Evolutionary conservation across 2,329 filamentous ascomycete species (phyloP), one percentile per base, ranked within the genome.

Genomic region (Ceratocystis lukuohia): DNA sequence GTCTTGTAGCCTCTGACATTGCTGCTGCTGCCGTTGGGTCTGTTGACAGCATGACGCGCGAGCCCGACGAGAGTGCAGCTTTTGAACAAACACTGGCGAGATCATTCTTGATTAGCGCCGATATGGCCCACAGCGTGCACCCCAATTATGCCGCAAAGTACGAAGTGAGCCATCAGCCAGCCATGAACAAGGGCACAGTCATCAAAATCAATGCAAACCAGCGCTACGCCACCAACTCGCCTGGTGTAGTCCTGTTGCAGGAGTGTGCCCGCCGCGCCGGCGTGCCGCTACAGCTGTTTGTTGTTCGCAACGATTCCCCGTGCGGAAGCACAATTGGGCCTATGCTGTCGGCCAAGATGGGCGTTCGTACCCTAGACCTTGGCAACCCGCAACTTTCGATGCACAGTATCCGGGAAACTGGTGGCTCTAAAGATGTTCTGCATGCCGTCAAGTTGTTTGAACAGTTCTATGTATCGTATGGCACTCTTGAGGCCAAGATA

Each of bases 191-290:
- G 75, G 94, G 94, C 64, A 90, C 90, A 3, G 93, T 97, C 59
- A 91, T 99, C 80, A 99, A 99, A 79, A 83, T 99, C 80, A 99
- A 99, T 74, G 94, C 94, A 69, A 99, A 97, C 76, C 91, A 94
- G 71, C 88, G 92, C 69, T 99, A 99, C 77, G 91, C 93, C 37
- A 99, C 94, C 65, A 97, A 96, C 79, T 90, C 91, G 0, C 94
- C 94, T 1, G 94, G 94, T 45, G 96, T 97, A 71, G 93, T 96
- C 6, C 80, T 99, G 44, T 76, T 99, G 10, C 89, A 96, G 76
- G 92, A 97, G 78, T 86, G 88, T 53, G 94, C 94, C 61, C 84
- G 82, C 61, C 78, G 80, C 44, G 84, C 82, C 20, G 86, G 85
- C 28, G 91, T 97, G 22, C 94, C 94, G 15, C 82, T 99, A 65